Conservation (phyloP, 305 asterid species). For the Fraxinus nigra region DNA sequence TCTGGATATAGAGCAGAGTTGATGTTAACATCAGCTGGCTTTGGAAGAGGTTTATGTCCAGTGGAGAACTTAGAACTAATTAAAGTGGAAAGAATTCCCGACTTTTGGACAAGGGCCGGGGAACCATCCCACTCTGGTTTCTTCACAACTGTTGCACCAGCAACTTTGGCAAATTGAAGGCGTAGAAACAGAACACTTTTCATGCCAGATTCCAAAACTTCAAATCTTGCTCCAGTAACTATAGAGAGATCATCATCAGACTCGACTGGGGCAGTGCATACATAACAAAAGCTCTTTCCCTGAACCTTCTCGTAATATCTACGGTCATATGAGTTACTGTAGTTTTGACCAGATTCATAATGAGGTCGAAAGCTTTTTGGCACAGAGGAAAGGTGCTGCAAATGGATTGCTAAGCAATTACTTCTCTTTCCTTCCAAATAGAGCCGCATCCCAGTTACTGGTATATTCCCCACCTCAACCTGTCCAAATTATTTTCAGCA, state of each 20-base stretch:
- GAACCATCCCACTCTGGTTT: conserved; percentile 77
- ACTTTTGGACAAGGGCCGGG: conserved; percentile 54
- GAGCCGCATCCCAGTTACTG: conserved; percentile 69
- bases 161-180: conserved; percentile 54
- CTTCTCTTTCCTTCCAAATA: conserved; percentile 78
- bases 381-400: conserved; percentile 76
- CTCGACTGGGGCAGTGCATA: conserved; percentile 69
- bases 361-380: conserved; percentile 66
- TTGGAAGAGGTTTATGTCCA: conserved; percentile 57
- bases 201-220: conserved; percentile 57
- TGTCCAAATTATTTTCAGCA: conserved; percentile 27
- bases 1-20: conserved; percentile 78
- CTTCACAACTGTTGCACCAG: conserved; percentile 55
- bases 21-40: conserved; percentile 57
- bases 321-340: conserved; percentile 38
- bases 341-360: conserved; percentile 26
- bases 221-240: conserved; percentile 69
- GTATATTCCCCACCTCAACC: conserved; percentile 69
- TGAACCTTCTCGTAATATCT: conserved; percentile 73
- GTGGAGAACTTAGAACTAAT: conserved; percentile 54
- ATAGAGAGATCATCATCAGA: conserved; percentile 60
- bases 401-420: conserved; percentile 68
- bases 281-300: conserved; percentile 68
- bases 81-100: conserved; percentile 65
- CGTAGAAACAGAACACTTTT: conserved; percentile 61